Base-by-base conservation (phyloP, 2,329 filamentous ascomycete species). In the Paracorniculantispora psalliotae region DNA sequence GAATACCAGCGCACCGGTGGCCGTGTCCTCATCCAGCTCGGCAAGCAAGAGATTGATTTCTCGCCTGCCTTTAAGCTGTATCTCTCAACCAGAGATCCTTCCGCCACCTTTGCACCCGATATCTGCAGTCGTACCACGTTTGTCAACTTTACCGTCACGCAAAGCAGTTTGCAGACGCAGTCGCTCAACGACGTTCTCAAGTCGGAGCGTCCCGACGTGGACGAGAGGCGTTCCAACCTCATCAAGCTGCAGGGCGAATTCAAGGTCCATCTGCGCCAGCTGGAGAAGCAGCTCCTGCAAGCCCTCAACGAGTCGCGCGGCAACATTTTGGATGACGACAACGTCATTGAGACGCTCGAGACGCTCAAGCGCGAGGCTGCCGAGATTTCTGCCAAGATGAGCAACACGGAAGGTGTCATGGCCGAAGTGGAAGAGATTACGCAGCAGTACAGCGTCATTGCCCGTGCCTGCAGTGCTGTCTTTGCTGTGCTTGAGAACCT, bases 171-270 rank as follows among this genome's bases (percentile, higher is more conserved):
- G 69, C 94, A 96, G 77, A 97, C 94, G 2, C 94, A 99, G 75
- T 97, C 94, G 1, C 85, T 99, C 65, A 97, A 97, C 66, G 92
- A 99, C 63, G 94, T 97, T 35, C 84, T 99, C 69, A 97, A 97
- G 74, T 96, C 92, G 15, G 94, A 99, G 79, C 86, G 96, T 59
- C 94, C 96, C 4, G 94, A 99, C 75, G 92, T 99, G 19, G 94
- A 99, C 71, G 92, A 97, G 79, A 86, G 94, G 64, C 87, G 94
- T 59, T 96, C 92, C 37, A 97, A 99, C 72, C 86, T 99, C 65
- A 96, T 97, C 82, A 99, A 99, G 78, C 85, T 97, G 68, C 94
- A 99, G 77, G 94, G 94, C 68, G 96, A 99, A 75, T 99, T 99
- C 82, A 97, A 96, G 77, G 88, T 97, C n/a, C 93, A 97, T 75